phyloP scores from a whole-genome alignment of 2,329 filamentous ascomycete genomes.

The Colletotrichum viniferum region DNA sequence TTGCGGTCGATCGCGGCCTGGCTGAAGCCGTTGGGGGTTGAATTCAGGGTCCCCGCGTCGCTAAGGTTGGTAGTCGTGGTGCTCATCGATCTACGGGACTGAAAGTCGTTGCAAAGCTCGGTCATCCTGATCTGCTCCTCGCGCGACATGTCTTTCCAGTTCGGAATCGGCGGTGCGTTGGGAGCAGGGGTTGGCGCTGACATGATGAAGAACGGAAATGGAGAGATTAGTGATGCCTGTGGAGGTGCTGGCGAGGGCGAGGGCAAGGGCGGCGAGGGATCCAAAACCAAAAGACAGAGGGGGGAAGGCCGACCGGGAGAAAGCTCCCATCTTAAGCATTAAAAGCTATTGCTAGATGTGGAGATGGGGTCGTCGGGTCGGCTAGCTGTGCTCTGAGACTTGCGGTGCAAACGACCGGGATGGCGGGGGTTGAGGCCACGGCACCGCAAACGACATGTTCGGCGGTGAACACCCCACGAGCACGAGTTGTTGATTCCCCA shows the following conservation, averaged over 20 bases:
- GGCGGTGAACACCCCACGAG: neutral
- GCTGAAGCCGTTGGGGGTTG: neutral
- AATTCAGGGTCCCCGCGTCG: neutral
- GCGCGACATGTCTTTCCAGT: neutral
- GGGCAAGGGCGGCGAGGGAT: neutral
- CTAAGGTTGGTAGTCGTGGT: neutral
- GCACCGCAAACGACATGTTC: neutral
- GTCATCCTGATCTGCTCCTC: neutral
- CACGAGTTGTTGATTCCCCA: neutral
- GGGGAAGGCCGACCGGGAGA: neutral
- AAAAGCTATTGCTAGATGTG: neutral
- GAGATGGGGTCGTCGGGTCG: neutral
- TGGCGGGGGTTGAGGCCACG: neutral
- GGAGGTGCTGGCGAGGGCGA: neutral
- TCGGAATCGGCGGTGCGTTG: neutral
- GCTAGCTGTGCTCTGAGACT: neutral
- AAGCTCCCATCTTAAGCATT: neutral
- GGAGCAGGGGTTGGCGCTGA: neutral
- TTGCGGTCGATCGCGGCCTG: neutral
- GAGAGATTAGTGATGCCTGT: neutral
- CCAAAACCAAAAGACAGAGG: neutral
- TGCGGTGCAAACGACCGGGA: neutral
- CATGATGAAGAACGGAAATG: neutral
- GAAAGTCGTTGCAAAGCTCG: neutral
- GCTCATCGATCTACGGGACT: neutral